Conservation (phyloP, 192 early-diverging fungal species). For the Gryganskiella cystojenkinii region DNA sequence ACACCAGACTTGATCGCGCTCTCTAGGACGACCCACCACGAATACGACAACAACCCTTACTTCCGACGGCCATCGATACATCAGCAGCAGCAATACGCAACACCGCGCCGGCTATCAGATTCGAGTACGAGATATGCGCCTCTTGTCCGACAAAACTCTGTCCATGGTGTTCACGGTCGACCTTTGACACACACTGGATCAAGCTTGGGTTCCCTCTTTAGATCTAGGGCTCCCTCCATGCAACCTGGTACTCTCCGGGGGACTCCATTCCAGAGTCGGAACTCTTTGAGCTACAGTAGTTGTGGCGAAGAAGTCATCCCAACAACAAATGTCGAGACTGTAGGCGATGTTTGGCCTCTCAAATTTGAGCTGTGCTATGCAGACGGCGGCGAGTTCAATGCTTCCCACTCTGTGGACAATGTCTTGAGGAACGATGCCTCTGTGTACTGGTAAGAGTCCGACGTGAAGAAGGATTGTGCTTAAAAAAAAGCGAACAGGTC, state of each 20-base stretch:
- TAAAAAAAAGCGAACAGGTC: background rate
- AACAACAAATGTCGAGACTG: background rate
- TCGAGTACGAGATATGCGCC: background rate
- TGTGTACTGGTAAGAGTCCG: slow-evolving; percentile 56
- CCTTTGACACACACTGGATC: too few relatives aligned
- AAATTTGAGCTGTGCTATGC: slow-evolving; percentile 49
- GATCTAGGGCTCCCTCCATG: too few relatives aligned
- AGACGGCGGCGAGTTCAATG: slow-evolving; percentile 49
- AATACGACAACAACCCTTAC: slow-evolving; percentile 42
- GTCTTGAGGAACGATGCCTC: slow-evolving; percentile 56
- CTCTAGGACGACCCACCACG: slow-evolving; percentile 8
- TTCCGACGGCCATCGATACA: slow-evolving; percentile 16
- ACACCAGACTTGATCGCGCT: slow-evolving; percentile 2
- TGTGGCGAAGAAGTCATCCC: slow-evolving; percentile 16
- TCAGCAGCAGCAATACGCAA: background rate
- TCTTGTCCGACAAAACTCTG: background rate
- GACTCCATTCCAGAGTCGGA: background rate
- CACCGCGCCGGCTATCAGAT: background rate
- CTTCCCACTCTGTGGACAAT: slow-evolving; percentile 56
- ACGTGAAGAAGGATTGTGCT: background rate
- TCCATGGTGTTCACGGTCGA: too few relatives aligned
- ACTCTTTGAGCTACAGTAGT: background rate
- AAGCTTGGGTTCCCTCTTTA: too few relatives aligned
- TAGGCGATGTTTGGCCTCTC: slow-evolving; percentile 38
- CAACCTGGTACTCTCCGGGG: background rate